Evolutionary conservation across 768 basidiomycete genomes (phyloP).

Genomic region (Russula vinacea): DNA sequence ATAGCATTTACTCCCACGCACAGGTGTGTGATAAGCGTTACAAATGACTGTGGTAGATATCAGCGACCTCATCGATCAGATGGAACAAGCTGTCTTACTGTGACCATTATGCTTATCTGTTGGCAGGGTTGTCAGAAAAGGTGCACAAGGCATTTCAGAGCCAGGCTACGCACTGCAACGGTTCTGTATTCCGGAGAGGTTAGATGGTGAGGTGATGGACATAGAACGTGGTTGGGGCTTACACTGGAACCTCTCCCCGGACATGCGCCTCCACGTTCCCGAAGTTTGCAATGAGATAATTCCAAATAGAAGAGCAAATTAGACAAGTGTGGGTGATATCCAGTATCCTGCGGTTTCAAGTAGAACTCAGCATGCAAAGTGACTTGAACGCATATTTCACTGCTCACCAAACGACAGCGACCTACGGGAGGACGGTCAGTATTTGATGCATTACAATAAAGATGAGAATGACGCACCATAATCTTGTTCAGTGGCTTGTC

Average conservation of each 20-base stretch:
- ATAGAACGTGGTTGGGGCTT: background rate
- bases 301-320: constrained; percentile 25
- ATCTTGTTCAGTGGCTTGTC: constrained; percentile 14
- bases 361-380: background rate
- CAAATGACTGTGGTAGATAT: constrained; percentile 2
- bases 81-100: constrained; percentile 22
- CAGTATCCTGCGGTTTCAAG: constrained; percentile 16
- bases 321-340: constrained; percentile 23
- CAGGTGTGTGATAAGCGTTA: constrained; percentile 26
- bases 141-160: background rate
- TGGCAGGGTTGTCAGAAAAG: background rate
- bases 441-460: background rate
- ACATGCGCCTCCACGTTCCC: constrained; percentile 12
- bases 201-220: background rate
- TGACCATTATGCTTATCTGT: constrained; percentile 28
- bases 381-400: background rate
- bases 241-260: constrained; percentile 19
- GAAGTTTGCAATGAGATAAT: constrained; percentile 27
- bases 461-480: constrained; percentile 13
- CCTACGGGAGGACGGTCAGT: constrained; percentile 12
- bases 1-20: constrained; percentile 6
- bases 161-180: constrained; percentile 20
- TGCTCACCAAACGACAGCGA: constrained; percentile 22
- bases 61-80: background rate
- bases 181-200: constrained; percentile 10